phyloP scores from a whole-genome alignment of 1,284 basidiomycete species.

The Puccinia hordei region DNA sequence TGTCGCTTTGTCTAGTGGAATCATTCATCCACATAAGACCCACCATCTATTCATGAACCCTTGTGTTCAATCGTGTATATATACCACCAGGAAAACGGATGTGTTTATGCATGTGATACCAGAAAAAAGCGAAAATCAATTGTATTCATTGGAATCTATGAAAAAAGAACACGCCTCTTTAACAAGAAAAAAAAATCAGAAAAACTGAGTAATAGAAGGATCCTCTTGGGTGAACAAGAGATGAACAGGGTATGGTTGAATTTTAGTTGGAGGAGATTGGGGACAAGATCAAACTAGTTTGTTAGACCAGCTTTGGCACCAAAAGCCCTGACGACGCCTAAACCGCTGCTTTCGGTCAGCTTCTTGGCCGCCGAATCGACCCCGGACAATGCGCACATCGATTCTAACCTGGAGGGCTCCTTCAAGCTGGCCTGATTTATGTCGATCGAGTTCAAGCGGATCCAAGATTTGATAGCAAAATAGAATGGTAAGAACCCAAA shows the following conservation, averaged over 20 bases:
- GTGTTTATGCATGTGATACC: neutral
- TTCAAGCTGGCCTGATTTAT: slow-evolving; percentile 66
- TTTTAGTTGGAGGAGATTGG: neutral
- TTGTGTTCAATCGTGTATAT: too few relatives aligned
- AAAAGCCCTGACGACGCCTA: slow-evolving; percentile 42
- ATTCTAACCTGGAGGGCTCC: slow-evolving; percentile 87
- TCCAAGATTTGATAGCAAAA: neutral
- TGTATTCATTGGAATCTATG: neutral
- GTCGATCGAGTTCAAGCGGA: neutral
- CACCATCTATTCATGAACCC: too few relatives aligned
- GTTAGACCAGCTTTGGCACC: slow-evolving; percentile 47
- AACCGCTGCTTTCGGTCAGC: slow-evolving; percentile 59
- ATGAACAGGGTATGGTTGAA: neutral
- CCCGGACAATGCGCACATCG: slow-evolving; percentile 65
- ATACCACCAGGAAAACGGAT: too few relatives aligned
- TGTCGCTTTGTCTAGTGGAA: neutral
- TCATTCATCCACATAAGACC: neutral
- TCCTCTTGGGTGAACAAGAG: neutral
- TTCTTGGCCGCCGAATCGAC: slow-evolving; percentile 60
- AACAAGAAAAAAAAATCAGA: neutral
- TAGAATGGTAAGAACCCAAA: neutral
- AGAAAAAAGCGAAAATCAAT: neutral
- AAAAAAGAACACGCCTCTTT: neutral
- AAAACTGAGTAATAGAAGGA: neutral
- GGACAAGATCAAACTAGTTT: neutral